Evolutionary conservation across 768 basidiomycete genomes (phyloP).

Genomic region (Leccinum longicurvipes): DNA sequence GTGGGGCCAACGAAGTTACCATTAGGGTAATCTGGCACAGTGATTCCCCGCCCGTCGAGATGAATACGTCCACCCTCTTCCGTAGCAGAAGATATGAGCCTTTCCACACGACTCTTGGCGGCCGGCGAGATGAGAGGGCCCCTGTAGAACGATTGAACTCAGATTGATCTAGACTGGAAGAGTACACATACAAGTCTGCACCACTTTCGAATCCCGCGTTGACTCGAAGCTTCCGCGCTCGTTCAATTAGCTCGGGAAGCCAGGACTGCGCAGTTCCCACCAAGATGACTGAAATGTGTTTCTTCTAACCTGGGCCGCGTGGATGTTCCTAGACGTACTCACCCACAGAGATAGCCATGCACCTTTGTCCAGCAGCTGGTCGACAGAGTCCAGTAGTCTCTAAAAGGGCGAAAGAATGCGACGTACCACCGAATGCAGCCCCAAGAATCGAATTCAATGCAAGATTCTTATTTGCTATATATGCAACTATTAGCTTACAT

Average conservation of each 20-base stretch:
- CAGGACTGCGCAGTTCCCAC: constrained; percentile 78
- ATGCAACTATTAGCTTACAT: background rate
- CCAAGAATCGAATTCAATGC: constrained; percentile 90
- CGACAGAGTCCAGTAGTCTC: constrained; percentile 19
- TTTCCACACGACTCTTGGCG: constrained; percentile 74
- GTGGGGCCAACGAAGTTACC: constrained; percentile 97
- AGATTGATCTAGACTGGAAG: background rate
- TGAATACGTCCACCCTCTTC: constrained; percentile 82
- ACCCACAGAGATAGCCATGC: constrained; percentile 96
- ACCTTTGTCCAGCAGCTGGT: constrained; percentile 90
- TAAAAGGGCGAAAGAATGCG: constrained; percentile 17
- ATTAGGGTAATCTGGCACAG: constrained; percentile 70
- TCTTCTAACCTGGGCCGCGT: background rate
- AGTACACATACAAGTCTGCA: constrained; percentile 64
- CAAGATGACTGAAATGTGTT: constrained; percentile 51
- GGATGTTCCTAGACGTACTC: constrained; percentile 19
- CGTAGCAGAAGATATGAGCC: constrained; percentile 69
- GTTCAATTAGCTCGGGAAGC: constrained; percentile 83
- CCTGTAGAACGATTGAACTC: constrained; percentile 32
- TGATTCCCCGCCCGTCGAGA: constrained; percentile 76
- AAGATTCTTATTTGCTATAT: constrained; percentile 82
- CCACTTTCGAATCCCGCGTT: constrained; percentile 88
- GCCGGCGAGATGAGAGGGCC: constrained; percentile 81
- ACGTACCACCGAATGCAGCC: constrained; percentile 84
- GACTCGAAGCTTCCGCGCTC: constrained; percentile 75